Conservation (phyloP, 305 asterid species). For the Rubia tinctorum region DNA sequence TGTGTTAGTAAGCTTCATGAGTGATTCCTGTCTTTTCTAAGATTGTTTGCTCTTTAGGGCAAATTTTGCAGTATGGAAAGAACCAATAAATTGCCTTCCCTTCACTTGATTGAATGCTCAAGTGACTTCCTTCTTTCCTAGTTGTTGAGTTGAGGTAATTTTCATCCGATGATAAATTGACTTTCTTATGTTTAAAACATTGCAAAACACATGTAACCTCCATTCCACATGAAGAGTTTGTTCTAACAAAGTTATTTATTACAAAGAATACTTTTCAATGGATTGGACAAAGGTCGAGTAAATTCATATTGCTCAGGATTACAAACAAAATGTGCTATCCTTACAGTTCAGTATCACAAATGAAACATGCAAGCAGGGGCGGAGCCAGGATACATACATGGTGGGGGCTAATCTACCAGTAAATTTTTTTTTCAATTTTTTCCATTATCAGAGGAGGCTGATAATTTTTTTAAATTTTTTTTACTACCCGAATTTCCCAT, state of each 20-base stretch:
- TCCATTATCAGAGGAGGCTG: too few relatives aligned
- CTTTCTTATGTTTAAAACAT: background rate
- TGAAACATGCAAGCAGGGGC: too few relatives aligned
- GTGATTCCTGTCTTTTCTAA: background rate
- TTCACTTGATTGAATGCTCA: background rate
- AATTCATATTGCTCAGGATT: background rate
- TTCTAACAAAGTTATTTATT: background rate
- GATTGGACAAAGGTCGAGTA: background rate
- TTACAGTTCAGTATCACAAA: background rate
- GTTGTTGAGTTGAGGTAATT: constrained; percentile 1
- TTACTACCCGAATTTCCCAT: too few relatives aligned
- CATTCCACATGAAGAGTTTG: background rate
- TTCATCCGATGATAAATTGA: background rate
- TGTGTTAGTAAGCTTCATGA: background rate
- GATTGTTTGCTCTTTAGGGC: constrained; percentile 1
- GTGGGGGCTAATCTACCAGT: too few relatives aligned
- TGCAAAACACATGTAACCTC: background rate
- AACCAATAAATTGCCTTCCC: background rate
- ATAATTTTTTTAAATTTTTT: too few relatives aligned
- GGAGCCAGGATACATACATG: too few relatives aligned
- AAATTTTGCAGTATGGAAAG: background rate
- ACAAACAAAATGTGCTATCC: background rate
- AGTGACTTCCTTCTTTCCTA: too few relatives aligned
- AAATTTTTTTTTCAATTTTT: too few relatives aligned
- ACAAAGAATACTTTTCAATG: too few relatives aligned